A percentile compares a stretch with the other conserved stretches of the same genome.
These are phyloP conservation scores for Funneliformis caledonium DNA, from an alignment of 371 early-diverging fungal genomes.

Conservation along the genomic window DNA sequence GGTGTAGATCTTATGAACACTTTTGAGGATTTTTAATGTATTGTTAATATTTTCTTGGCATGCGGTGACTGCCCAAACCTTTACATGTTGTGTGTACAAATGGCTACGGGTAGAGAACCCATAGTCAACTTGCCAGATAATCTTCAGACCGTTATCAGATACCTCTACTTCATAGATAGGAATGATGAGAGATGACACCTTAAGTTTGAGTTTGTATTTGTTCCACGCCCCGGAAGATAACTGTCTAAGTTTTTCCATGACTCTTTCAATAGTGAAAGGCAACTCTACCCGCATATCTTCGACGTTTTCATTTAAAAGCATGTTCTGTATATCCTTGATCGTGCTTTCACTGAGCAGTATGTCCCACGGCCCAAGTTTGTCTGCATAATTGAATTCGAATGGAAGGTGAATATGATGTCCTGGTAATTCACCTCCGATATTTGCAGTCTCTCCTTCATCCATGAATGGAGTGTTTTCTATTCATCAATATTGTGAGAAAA, in stretches of 20 bases:
- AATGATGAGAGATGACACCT: background rate
- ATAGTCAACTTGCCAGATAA: conserved; percentile 34
- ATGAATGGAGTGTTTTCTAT: too few species aligned
- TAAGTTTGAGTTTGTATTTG: background rate
- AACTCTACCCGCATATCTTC: too few species aligned
- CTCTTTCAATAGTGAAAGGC: background rate
- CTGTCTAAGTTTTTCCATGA: conserved; percentile 13
- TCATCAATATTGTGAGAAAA: too few species aligned
- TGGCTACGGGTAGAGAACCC: conserved; percentile 9
- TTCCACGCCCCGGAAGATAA: conserved; percentile 26
- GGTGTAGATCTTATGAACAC: conserved; percentile 27
- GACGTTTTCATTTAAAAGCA: background rate
- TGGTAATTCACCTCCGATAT: too few species aligned
- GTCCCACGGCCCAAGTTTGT: conserved; percentile 36
- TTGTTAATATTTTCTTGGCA: background rate
- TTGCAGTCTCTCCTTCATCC: too few species aligned
- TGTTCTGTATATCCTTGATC: conserved; percentile 15
- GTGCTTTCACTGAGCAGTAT: conserved; percentile 18
- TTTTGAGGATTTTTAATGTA: conserved; percentile 4
- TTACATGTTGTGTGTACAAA: conserved; percentile 3
- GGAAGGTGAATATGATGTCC: conserved; percentile 3
- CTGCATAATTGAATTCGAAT: conserved; percentile 37
- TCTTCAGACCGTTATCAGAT: background rate
- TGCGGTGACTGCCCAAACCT: conserved; percentile 29
- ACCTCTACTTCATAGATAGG: background rate